Conservation (phyloP, 1,284 basidiomycete genomes). For the Coriolopsis trogii region DNA sequence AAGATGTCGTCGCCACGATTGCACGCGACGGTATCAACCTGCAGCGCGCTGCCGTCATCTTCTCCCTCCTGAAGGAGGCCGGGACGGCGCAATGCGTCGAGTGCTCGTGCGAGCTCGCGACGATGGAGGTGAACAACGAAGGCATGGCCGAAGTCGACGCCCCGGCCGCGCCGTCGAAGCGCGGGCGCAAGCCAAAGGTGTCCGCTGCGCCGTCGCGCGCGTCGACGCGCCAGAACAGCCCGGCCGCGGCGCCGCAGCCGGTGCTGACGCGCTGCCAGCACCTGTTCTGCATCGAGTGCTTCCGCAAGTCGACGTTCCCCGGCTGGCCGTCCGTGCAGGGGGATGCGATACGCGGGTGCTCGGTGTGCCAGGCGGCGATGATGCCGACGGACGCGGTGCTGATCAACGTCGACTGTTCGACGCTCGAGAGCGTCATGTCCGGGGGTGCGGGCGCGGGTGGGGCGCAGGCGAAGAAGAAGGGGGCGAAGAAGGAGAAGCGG, state of each 20-base stretch:
- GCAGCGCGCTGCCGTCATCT: constrained; percentile 76
- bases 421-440: constrained; percentile 35
- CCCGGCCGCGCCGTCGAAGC: constrained; percentile 54
- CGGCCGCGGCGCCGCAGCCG: constrained; percentile 54
- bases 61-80: constrained; percentile 81
- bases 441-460: constrained; percentile 58
- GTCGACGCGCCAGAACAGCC: constrained; percentile 71
- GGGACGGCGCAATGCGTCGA: constrained; percentile 87
- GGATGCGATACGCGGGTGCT: constrained; percentile 66
- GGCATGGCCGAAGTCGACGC: constrained; percentile 52
- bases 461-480: constrained; percentile 68
- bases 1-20: constrained; percentile 79
- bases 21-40: constrained; percentile 80
- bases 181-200: constrained; percentile 63
- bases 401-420: constrained; percentile 58
- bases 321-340: constrained; percentile 75
- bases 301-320: constrained; percentile 73
- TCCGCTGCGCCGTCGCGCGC: constrained; percentile 51
- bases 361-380: constrained; percentile 73
- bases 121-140: constrained; percentile 51
- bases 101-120: constrained; percentile 78
- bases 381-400: constrained; percentile 73
- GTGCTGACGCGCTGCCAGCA: constrained; percentile 94
- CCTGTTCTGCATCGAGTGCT: constrained; percentile 86
- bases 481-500: constrained; percentile 70